A percentile compares a stretch with the other conserved stretches of the same genome.
Evolutionary conservation across 805 yeast genomes (phyloP).

Genomic region (Hyphopichia homilentoma): DNA sequence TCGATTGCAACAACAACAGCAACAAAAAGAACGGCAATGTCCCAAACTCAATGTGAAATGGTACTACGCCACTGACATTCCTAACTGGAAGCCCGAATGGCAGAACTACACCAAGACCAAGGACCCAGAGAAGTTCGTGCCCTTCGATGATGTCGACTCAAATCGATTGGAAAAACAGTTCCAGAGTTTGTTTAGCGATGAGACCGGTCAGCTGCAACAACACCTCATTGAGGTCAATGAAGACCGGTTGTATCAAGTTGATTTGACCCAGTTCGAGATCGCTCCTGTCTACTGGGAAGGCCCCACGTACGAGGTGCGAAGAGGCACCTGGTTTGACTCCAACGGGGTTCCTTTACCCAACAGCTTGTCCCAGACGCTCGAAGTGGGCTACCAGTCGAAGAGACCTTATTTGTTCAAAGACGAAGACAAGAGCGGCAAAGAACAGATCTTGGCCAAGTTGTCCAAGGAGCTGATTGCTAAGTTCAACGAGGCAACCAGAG

Average conservation of each 20-base stretch:
- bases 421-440: conserved; percentile 3
- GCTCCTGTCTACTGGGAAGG: conserved; percentile 86
- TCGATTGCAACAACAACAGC: not conserved
- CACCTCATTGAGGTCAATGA: conserved; percentile 69
- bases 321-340: conserved; percentile 79
- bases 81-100: conserved; percentile 63
- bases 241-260: conserved; percentile 74
- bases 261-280: conserved; percentile 50
- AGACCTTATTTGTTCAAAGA: conserved; percentile 29
- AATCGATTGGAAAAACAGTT: conserved; percentile 53
- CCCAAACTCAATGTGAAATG: conserved; percentile 41
- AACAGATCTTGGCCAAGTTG: not conserved
- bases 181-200: conserved; percentile 15
- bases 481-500: not conserved
- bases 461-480: conserved; percentile 5
- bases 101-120: conserved; percentile 47
- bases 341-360: conserved; percentile 54
- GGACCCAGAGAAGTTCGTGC: conserved; percentile 57
- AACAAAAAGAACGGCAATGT: not conserved
- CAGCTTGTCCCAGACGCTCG: conserved; percentile 54
- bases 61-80: conserved; percentile 84
- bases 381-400: conserved; percentile 44
- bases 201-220: not conserved
- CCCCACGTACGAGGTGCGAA: conserved; percentile 72
- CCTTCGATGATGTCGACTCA: conserved; percentile 66